phyloP scores from a whole-genome alignment of 2,329 filamentous ascomycete genomes.

The Neobulgaria alba region DNA sequence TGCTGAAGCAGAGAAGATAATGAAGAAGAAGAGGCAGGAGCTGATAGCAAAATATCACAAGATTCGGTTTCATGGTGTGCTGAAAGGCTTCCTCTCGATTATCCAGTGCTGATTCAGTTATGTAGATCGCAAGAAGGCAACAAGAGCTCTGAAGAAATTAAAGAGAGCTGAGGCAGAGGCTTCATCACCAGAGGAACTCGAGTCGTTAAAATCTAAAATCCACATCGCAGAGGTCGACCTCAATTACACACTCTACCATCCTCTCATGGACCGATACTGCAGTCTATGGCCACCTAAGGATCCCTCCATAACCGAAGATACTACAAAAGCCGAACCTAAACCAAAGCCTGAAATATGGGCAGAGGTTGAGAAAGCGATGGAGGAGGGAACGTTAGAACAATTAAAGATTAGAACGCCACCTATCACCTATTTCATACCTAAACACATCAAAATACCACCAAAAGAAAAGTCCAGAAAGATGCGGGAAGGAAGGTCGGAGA shows the following conservation, averaged over 20 bases:
- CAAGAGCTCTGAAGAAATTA: slow-evolving; percentile 56
- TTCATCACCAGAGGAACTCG: slow-evolving; percentile 42
- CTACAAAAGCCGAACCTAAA: slow-evolving; percentile 12
- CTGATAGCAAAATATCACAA: slow-evolving; percentile 79
- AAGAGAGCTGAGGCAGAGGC: slow-evolving; percentile 46
- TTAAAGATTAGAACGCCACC: slow-evolving; percentile 22
- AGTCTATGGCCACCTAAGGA: slow-evolving; percentile 46
- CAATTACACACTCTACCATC: slow-evolving; percentile 66
- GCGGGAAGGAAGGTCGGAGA: no score
- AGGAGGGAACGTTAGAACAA: slow-evolving; percentile 36
- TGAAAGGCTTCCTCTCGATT: background rate
- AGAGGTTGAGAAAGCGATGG: slow-evolving; percentile 55
- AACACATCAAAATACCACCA: slow-evolving; percentile 5
- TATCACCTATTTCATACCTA: no score
- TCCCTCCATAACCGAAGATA: slow-evolving; percentile 29
- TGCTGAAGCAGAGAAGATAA: slow-evolving; percentile 50
- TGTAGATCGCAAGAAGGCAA: slow-evolving; percentile 64
- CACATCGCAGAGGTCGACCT: slow-evolving; percentile 65
- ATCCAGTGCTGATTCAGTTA: no score
- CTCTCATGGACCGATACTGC: slow-evolving; percentile 62
- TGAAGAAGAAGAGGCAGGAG: slow-evolving; percentile 52
- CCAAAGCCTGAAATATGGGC: slow-evolving; percentile 54
- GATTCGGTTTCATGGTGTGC: slow-evolving; percentile 70
- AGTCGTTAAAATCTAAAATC: slow-evolving; percentile 46
- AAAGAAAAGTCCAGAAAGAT: no score